Conservation (phyloP, 2,329 filamentous ascomycete genomes). For the Aureobasidium sp. region DNA sequence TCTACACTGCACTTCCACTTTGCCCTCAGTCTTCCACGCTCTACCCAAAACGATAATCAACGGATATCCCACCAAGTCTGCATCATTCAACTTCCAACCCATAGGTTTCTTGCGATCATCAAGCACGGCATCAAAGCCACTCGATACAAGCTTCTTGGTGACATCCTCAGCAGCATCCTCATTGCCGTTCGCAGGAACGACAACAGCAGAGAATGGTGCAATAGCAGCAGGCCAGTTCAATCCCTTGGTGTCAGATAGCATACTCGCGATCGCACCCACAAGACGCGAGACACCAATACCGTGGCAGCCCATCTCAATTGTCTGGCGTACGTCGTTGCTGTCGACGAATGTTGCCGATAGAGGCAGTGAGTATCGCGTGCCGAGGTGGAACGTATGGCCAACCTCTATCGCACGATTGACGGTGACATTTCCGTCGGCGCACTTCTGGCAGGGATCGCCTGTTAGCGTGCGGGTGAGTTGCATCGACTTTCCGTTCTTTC, state of each 20-base stretch:
- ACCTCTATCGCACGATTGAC: constrained; percentile 74
- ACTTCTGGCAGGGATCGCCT: constrained; percentile 67
- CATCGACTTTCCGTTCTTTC: constrained; percentile 28
- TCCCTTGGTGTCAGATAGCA: constrained; percentile 60
- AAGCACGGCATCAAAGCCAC: constrained; percentile 37
- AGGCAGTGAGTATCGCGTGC: constrained; percentile 75
- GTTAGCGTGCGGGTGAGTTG: constrained; percentile 57
- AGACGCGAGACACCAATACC: constrained; percentile 90
- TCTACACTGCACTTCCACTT: constrained; percentile 74
- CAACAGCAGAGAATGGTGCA: constrained; percentile 69
- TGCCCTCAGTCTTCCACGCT: constrained; percentile 49
- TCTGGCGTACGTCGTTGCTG: constrained; percentile 33
- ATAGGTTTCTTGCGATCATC: constrained; percentile 62
- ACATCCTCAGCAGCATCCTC: constrained; percentile 12
- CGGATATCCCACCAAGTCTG: constrained; percentile 82
- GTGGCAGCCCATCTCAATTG: constrained; percentile 91
- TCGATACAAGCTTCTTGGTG: neutral
- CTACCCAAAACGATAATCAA: constrained; percentile 72
- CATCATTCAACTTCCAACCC: constrained; percentile 82
- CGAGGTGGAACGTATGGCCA: constrained; percentile 90
- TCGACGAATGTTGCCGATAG: constrained; percentile 54
- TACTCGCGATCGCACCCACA: constrained; percentile 75
- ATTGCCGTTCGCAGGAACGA: constrained; percentile 44
- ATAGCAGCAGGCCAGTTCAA: constrained; percentile 83
- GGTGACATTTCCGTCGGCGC: constrained; percentile 52